Evolutionary conservation across 2,329 filamentous ascomycete genomes (phyloP).

Genomic region (Aureobasidium zeae): DNA sequence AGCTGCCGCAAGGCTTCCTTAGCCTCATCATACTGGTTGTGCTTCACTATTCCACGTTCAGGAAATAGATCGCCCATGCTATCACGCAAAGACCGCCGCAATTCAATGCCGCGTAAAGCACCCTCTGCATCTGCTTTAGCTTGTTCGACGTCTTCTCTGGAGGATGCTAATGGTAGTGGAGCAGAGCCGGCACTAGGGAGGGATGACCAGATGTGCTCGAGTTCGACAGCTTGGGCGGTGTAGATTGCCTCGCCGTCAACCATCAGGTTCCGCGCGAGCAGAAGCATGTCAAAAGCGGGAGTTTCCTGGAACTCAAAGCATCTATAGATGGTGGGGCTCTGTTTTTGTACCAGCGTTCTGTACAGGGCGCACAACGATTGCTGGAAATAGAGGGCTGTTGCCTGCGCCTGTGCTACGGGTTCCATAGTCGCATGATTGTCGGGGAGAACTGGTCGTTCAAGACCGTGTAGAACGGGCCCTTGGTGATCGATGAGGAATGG

Average conservation of each 20-base stretch:
- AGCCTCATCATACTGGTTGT: background rate
- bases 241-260: slow-evolving; percentile 28
- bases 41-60: background rate
- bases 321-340: slow-evolving; percentile 24
- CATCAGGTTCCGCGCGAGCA: slow-evolving; percentile 28
- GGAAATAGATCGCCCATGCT: slow-evolving; percentile 5
- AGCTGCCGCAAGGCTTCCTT: background rate
- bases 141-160: background rate
- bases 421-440: slow-evolving; percentile 22
- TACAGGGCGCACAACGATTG: slow-evolving; percentile 27
- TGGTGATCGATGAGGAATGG: slow-evolving; percentile 30
- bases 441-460: slow-evolving; percentile 25
- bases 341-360: slow-evolving; percentile 23
- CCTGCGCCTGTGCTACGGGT: slow-evolving; percentile 20
- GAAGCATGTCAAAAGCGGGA: slow-evolving; percentile 23
- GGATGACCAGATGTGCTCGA: background rate
- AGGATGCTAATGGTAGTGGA: slow-evolving; percentile 1
- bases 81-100: background rate
- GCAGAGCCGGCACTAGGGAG: background rate
- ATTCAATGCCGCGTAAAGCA: background rate
- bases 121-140: background rate
- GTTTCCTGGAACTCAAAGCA: slow-evolving; percentile 28
- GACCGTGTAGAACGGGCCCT: slow-evolving; percentile 23
- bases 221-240: slow-evolving; percentile 6
- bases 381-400: slow-evolving; percentile 23